phyloP scores from a whole-genome alignment of 352 stramenopile species.

The Phytopythium delawarense region DNA sequence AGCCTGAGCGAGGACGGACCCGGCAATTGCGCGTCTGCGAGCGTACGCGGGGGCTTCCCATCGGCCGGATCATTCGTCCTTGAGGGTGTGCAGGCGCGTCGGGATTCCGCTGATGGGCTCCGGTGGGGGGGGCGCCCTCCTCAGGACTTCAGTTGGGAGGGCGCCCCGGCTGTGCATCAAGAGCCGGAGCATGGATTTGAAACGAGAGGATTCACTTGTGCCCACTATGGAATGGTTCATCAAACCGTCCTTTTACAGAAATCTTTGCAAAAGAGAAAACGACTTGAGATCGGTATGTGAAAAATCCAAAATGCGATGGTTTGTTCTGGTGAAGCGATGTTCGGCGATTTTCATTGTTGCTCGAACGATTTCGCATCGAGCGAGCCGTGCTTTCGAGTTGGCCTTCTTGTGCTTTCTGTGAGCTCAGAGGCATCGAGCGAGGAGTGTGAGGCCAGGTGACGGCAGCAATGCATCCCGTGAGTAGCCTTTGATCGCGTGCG shows the following conservation, averaged over 20 bases:
- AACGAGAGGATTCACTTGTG: neutral
- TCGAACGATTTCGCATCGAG: too few species aligned
- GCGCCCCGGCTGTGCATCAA: neutral
- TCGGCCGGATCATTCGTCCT: neutral
- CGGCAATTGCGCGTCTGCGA: neutral
- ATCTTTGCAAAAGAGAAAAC: neutral
- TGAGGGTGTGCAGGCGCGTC: neutral
- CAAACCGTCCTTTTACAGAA: neutral
- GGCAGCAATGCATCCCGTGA: too few species aligned
- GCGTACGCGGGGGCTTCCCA: neutral
- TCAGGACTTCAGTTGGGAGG: neutral
- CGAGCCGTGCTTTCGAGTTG: too few species aligned
- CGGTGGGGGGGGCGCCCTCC: neutral
- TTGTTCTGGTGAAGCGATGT: too few species aligned
- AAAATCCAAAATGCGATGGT: too few species aligned
- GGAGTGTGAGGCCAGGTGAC: too few species aligned
- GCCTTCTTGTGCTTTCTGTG: too few species aligned
- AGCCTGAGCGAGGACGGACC: too few species aligned
- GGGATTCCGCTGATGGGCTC: neutral
- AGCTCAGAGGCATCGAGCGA: too few species aligned
- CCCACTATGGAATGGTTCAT: neutral
- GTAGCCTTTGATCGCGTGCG: too few species aligned
- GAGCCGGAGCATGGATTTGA: neutral
- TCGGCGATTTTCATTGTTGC: too few species aligned
- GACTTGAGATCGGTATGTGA: neutral